Conservation (phyloP, 306 rosid species). For the Echinosophora koreensis region DNA sequence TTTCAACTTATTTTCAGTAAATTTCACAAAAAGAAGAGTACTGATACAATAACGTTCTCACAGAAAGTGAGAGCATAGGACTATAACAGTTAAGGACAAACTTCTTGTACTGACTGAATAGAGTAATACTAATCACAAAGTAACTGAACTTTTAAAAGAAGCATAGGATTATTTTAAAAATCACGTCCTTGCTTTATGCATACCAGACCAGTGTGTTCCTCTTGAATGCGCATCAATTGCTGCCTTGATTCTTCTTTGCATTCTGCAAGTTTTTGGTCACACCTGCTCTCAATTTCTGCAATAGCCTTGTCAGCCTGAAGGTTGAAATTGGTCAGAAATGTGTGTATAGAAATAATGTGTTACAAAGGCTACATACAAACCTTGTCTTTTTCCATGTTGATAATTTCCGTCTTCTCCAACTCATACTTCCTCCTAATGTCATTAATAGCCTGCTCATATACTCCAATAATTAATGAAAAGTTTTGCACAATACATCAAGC, state of each 20-base stretch:
- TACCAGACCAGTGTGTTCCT: slow-evolving; percentile 79
- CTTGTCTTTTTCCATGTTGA: slow-evolving; percentile 85
- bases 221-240: slow-evolving; percentile 67
- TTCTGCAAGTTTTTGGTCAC: slow-evolving; percentile 68
- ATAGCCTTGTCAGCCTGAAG: slow-evolving; percentile 74
- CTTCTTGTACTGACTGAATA: background rate
- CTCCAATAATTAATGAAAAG: slow-evolving; percentile 48
- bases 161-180: slow-evolving; percentile 25
- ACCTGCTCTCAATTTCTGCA: slow-evolving; percentile 64
- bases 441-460: slow-evolving; percentile 78
- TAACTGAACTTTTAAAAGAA: slow-evolving; percentile 10
- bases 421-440: slow-evolving; percentile 89
- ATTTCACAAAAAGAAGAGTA: slow-evolving; percentile 25
- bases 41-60: slow-evolving; percentile 10
- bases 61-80: slow-evolving; percentile 19
- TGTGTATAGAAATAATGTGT: slow-evolving; percentile 28
- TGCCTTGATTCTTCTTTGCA: slow-evolving; percentile 77
- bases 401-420: slow-evolving; percentile 81
- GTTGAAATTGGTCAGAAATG: slow-evolving; percentile 57
- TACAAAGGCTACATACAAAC: slow-evolving; percentile 56
- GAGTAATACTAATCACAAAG: slow-evolving; percentile 22
- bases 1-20: slow-evolving; percentile 30
- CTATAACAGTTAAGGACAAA: slow-evolving; percentile 10
- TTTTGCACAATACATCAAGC: slow-evolving; percentile 35
- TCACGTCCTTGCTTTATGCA: slow-evolving; percentile 40